Conservation (phyloP, 2,329 filamentous ascomycete species). For the Colletotrichum lentis region DNA sequence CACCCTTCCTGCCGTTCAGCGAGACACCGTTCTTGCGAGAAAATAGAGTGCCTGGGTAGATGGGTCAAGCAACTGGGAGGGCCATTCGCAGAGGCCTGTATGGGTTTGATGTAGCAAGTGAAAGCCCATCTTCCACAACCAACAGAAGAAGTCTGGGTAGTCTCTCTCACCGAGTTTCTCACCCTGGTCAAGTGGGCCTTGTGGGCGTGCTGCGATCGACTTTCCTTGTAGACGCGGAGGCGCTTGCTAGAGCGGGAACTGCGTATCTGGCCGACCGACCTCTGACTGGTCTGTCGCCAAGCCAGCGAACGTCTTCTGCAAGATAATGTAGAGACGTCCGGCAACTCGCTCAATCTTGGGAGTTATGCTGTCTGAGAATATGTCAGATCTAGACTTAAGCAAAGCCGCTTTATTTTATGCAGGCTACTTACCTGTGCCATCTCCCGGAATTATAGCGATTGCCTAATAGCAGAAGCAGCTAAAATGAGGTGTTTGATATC, state of each 20-base stretch:
- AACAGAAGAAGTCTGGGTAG: background rate
- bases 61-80: too few species aligned
- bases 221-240: background rate
- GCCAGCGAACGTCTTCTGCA: background rate
- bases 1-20: too few species aligned
- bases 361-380: background rate
- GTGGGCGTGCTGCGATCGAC: background rate
- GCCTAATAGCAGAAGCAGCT: background rate
- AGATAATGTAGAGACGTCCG: background rate
- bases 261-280: background rate
- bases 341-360: background rate
- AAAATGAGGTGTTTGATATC: background rate
- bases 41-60: too few species aligned
- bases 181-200: background rate
- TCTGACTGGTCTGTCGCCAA: background rate
- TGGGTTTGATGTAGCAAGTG: too few species aligned
- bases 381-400: background rate
- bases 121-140: background rate
- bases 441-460: background rate
- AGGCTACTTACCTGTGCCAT: background rate
- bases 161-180: background rate
- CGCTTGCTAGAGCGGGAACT: slow-evolving; percentile 4
- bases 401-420: background rate
- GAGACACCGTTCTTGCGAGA: too few species aligned
- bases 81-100: too few species aligned